These are phyloP conservation scores for Achaetomiella virescens DNA, from an alignment of 495 filamentous ascomycete genomes.

Conservation along the genomic window DNA sequence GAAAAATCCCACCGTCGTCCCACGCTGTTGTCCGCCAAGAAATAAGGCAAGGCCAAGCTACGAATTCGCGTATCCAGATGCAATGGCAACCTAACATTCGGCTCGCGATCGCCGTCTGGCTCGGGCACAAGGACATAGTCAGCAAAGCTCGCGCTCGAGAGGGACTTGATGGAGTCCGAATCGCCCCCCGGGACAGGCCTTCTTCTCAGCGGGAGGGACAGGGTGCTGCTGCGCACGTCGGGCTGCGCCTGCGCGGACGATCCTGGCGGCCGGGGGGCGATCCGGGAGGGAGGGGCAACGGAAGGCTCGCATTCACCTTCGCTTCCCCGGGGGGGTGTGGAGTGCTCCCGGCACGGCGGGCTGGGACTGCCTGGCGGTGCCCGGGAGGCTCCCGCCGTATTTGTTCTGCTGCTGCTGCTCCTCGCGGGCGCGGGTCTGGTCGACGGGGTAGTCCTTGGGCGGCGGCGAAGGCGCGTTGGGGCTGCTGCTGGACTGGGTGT, in stretches of 20 bases:
- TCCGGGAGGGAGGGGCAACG: conserved; percentile 5
- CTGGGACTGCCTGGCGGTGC: conserved; percentile 37
- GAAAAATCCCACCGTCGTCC: not conserved
- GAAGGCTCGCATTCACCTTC: conserved; percentile 51
- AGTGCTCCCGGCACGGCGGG: conserved; percentile 44
- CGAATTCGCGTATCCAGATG: not conserved
- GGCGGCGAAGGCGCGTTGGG: conserved; percentile 15
- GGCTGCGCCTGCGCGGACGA: conserved; percentile 1
- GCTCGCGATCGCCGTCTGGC: conserved; percentile 37
- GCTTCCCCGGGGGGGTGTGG: conserved; percentile 51
- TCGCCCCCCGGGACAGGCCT: conserved; percentile 7
- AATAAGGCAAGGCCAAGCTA: too few relatives aligned
- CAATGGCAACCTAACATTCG: conserved; percentile 17
- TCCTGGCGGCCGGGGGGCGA: conserved; percentile 10
- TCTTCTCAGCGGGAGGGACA: not conserved
- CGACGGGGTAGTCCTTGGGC: conserved; percentile 17
- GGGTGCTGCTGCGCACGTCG: not conserved
- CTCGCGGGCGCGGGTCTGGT: not conserved
- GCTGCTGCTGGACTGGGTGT: conserved; percentile 26
- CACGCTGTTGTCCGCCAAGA: not conserved
- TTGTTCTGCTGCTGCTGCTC: conserved; percentile 23
- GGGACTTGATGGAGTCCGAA: conserved; percentile 23
- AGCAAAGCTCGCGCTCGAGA: conserved; percentile 28
- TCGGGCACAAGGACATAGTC: conserved; percentile 29
- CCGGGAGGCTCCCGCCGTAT: conserved; percentile 32